These are phyloP conservation scores for Closterium sp. DNA, from an alignment of 139 green algal genomes.

Conservation along the genomic window DNA sequence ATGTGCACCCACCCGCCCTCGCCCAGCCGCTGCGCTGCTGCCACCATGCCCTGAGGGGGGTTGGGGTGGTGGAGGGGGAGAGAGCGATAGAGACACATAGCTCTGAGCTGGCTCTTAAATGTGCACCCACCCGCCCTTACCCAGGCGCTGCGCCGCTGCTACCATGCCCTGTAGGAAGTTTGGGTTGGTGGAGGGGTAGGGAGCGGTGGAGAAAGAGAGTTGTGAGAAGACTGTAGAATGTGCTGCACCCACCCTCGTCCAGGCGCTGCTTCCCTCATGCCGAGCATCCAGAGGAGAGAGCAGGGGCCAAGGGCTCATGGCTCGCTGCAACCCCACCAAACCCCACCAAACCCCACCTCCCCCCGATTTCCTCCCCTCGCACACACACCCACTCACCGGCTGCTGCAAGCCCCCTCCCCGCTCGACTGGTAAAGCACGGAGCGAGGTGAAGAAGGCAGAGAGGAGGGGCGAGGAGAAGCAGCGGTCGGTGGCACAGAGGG, in stretches of 20 bases:
- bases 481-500: constrained; percentile 84
- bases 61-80: too few species aligned
- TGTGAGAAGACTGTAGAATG: too few species aligned
- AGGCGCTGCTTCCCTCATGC: too few species aligned
- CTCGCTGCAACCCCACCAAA: neutral
- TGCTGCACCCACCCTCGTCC: too few species aligned
- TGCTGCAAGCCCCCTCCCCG: constrained; percentile 76
- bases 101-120: too few species aligned
- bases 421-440: constrained; percentile 78
- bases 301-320: too few species aligned
- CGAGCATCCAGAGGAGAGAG: constrained; percentile 65
- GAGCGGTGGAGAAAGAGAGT: too few species aligned
- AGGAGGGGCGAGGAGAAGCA: constrained; percentile 77
- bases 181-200: too few species aligned
- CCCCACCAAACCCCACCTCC: neutral
- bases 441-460: constrained; percentile 73
- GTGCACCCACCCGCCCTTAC: too few species aligned
- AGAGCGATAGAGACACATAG: too few species aligned
- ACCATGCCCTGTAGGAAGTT: too few species aligned
- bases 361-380: neutral
- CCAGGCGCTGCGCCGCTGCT: too few species aligned
- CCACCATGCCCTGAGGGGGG: constrained; percentile 26
- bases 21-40: constrained; percentile 16
- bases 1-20: constrained; percentile 89
- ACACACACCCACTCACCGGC: constrained; percentile 40